These are phyloP conservation scores for Amaranthus tricolor DNA, from an alignment of 179 eudicot species.

Conservation along the genomic window DNA sequence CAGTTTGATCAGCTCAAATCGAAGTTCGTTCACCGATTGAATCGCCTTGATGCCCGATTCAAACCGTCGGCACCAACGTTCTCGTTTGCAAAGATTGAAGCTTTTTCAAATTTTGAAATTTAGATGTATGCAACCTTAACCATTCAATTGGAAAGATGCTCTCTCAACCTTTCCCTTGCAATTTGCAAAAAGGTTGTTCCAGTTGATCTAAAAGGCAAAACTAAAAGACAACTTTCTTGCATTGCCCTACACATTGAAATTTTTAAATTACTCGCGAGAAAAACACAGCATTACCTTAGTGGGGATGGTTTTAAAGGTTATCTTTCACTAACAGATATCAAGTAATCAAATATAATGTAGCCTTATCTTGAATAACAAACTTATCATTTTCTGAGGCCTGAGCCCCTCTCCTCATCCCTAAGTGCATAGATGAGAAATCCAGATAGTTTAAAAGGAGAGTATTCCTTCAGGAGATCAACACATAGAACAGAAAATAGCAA, in stretches of 20 bases:
- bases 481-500: neutral
- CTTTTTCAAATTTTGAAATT: neutral
- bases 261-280: neutral
- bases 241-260: no score
- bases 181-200: neutral
- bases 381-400: neutral
- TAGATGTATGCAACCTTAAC: neutral
- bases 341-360: neutral
- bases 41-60: no score
- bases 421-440: neutral
- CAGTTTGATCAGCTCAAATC: no score
- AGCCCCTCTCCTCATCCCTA: neutral
- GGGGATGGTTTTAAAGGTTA: neutral
- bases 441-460: slow-evolving; percentile 4
- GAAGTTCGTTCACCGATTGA: no score
- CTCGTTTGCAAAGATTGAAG: no score
- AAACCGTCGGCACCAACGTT: no score
- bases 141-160: neutral
- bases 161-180: neutral
- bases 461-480: neutral
- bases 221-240: neutral
- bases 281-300: neutral
- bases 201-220: neutral
- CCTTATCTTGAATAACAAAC: neutral
- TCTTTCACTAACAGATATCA: slow-evolving; percentile 8